phyloP scores from a whole-genome alignment of 1,139 yeast genomes.

The Eremothecium gossypii region DNA sequence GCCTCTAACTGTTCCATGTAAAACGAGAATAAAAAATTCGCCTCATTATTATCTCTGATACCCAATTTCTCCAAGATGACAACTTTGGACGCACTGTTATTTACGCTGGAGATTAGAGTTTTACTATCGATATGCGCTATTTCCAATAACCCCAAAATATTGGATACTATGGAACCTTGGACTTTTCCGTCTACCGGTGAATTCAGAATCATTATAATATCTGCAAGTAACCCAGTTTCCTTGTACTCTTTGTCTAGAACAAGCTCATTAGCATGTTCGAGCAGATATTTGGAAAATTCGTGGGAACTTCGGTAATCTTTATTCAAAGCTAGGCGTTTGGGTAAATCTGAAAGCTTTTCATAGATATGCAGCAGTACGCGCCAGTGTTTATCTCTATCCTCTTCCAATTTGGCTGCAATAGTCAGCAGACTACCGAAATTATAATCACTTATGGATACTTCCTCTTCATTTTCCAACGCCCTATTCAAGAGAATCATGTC shows the following conservation, averaged over 20 bases:
- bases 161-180: constrained; percentile 4
- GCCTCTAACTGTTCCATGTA: constrained; percentile 21
- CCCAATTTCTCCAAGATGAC: constrained; percentile 22
- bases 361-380: constrained; percentile 16
- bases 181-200: constrained; percentile 5
- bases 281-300: constrained; percentile 11
- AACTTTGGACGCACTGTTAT: constrained; percentile 17
- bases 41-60: constrained; percentile 14
- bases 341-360: constrained; percentile 10
- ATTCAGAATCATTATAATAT: constrained; percentile 12
- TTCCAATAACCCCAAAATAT: constrained; percentile 11
- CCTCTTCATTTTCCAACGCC: constrained; percentile 3
- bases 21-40: constrained; percentile 19
- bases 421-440: constrained; percentile 17
- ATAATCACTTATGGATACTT: constrained; percentile 14
- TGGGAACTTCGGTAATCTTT: constrained; percentile 7
- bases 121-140: constrained; percentile 10
- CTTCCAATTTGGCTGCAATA: constrained; percentile 10
- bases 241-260: constrained; percentile 10
- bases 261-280: constrained; percentile 10
- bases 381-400: constrained; percentile 9
- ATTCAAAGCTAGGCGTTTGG: constrained; percentile 12
- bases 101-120: constrained; percentile 13
- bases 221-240: constrained; percentile 10
- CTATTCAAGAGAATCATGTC: constrained; percentile 18